A percentile compares a stretch with the other conserved stretches of the same genome.
These are phyloP conservation scores for Coemansia sp. DNA, from an alignment of 192 early-diverging fungal genomes.

Conservation along the genomic window DNA sequence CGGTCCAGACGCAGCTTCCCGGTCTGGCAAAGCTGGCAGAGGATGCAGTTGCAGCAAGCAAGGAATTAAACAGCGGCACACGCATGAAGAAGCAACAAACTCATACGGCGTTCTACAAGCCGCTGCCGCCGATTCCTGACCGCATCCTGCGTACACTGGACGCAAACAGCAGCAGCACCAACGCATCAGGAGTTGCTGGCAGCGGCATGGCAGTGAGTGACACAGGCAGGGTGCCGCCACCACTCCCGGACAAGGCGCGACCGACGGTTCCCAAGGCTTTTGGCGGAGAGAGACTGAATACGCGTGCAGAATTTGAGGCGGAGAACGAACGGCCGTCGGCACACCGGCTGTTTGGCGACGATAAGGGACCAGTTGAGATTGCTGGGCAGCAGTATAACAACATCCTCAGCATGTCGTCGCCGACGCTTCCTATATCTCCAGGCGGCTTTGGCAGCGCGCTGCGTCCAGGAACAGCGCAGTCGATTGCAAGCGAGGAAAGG, in stretches of 20 bases:
- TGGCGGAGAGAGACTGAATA: constrained; percentile 25
- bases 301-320: constrained; percentile 25
- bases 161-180: not conserved
- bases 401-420: constrained; percentile 15
- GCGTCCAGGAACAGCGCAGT: constrained; percentile 19
- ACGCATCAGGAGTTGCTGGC: not conserved
- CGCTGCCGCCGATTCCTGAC: constrained; percentile 38
- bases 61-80: not conserved
- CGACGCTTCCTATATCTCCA: constrained; percentile 7
- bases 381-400: constrained; percentile 4
- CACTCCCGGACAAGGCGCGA: constrained; percentile 38
- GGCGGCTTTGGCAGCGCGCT: constrained; percentile 9
- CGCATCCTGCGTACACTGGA: constrained; percentile 41
- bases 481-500: not conserved
- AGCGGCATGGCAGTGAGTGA: not conserved
- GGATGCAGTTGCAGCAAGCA: constrained; percentile 23
- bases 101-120: constrained; percentile 16
- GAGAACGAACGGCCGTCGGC: constrained; percentile 43
- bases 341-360: constrained; percentile 29
- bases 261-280: constrained; percentile 37
- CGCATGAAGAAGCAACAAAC: constrained; percentile 10
- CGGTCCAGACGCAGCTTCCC: constrained; percentile 10
- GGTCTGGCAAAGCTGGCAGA: constrained; percentile 45
- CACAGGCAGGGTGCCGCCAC: constrained; percentile 17
- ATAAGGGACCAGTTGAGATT: not conserved